Evolutionary conservation across 2,329 filamentous ascomycete genomes (phyloP).

Genomic region (Myriosclerotinia duriaeana): DNA sequence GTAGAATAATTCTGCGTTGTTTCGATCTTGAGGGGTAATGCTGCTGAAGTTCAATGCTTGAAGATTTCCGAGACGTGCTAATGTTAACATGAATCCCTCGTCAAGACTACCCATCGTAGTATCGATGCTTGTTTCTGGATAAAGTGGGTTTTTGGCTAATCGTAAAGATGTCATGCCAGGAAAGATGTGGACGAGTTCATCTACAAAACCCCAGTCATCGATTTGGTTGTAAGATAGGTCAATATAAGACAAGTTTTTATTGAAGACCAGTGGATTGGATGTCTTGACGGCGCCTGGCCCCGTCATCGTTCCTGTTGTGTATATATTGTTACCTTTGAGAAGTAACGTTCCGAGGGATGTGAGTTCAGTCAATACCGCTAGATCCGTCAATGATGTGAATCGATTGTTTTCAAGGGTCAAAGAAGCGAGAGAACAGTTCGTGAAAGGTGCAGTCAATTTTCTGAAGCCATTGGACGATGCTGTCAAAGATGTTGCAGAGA

Average conservation of each 20-base stretch:
- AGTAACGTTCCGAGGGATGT: slow-evolving; percentile 58
- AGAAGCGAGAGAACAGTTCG: slow-evolving; percentile 49
- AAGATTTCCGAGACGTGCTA: slow-evolving; percentile 70
- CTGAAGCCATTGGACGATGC: slow-evolving; percentile 60
- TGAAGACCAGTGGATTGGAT: slow-evolving; percentile 28
- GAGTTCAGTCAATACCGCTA: slow-evolving; percentile 55
- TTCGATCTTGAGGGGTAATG: slow-evolving; percentile 71
- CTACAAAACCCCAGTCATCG: slow-evolving; percentile 69
- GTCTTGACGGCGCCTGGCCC: background rate
- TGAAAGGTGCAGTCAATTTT: slow-evolving; percentile 47
- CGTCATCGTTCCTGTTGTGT: slow-evolving; percentile 50
- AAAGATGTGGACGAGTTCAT: slow-evolving; percentile 64
- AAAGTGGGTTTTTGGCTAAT: slow-evolving; percentile 83
- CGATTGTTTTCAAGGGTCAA: slow-evolving; percentile 72
- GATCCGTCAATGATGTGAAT: slow-evolving; percentile 58
- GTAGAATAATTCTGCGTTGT: slow-evolving; percentile 92
- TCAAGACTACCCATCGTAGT: slow-evolving; percentile 59
- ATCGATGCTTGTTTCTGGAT: slow-evolving; percentile 46
- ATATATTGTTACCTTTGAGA: slow-evolving; percentile 77
- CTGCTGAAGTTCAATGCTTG: slow-evolving; percentile 70
- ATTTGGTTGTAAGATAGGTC: slow-evolving; percentile 74
- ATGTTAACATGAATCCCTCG: slow-evolving; percentile 84
- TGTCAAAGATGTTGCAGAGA: slow-evolving; percentile 50
- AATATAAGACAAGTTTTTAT: slow-evolving; percentile 49
- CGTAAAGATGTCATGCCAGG: slow-evolving; percentile 74